Percentiles rank a stretch among this genome's conserved stretches.
These are phyloP conservation scores for Parachaetomium inaequale DNA, from an alignment of 495 filamentous ascomycete species.

Conservation along the genomic window DNA sequence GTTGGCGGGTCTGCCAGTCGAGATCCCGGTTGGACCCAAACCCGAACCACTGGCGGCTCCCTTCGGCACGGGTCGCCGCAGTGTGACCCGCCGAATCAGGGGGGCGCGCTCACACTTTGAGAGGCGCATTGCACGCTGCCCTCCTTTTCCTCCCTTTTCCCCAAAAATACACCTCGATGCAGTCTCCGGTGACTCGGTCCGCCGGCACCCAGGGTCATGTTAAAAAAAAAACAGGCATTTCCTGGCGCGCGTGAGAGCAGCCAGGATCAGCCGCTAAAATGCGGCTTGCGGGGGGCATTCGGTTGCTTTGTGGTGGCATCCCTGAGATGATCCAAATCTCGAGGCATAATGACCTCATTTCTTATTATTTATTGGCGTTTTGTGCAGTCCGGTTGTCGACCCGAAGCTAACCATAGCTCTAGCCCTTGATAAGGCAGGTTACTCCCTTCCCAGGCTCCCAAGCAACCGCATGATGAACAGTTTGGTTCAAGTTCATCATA, in stretches of 20 bases:
- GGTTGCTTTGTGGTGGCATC: slow-evolving; percentile 6
- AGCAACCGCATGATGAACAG: too few species aligned
- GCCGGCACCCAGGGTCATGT: slow-evolving; percentile 3
- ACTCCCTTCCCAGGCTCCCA: too few species aligned
- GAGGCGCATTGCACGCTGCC: background rate
- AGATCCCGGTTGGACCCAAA: slow-evolving; percentile 8
- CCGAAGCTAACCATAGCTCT: too few species aligned
- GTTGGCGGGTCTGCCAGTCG: background rate
- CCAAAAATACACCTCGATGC: background rate
- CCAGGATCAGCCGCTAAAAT: background rate
- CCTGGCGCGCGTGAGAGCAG: background rate
- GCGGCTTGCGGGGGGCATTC: background rate
- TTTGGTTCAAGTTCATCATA: too few species aligned
- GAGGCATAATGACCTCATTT: slow-evolving; percentile 8
- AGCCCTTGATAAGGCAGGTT: too few species aligned
- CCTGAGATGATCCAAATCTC: slow-evolving; percentile 22
- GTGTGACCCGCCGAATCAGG: slow-evolving; percentile 1
- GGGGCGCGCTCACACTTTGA: background rate
- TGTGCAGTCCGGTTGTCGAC: too few species aligned
- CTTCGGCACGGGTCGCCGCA: slow-evolving; percentile 5
- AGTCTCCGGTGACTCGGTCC: slow-evolving; percentile 3
- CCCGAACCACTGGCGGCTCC: slow-evolving; percentile 1
- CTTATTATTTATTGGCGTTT: too few species aligned
- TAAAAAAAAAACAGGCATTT: background rate
- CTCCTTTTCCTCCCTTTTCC: background rate